Evolutionary conservation across 192 early-diverging fungal genomes (phyloP), one percentile per base, ranked within the genome.

Genomic region (Coemansia sp.): DNA sequence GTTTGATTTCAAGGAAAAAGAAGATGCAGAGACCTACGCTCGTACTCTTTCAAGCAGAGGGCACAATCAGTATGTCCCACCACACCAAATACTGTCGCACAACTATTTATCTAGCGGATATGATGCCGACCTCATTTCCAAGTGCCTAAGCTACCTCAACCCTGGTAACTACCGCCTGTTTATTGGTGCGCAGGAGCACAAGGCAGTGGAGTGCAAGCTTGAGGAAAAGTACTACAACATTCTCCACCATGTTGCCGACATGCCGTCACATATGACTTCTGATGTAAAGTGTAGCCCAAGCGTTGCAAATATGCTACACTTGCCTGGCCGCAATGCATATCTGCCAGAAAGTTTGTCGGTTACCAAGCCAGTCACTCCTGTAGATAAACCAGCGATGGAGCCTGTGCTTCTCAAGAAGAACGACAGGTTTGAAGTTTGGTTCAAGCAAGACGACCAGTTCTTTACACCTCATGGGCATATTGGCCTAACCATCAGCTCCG

Each of bases 371-470:
- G 17, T 26, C 7, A 14, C 21, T 3, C 33, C 26, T 16, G 8
- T 60, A 6, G 47, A 26, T 13, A 11, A 67, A 7, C 66, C 64
- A 23, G 23, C 42, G 32, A 14, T 57, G 14, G 61, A 63, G 38
- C 77, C 69, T 14, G 43, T 40, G 35, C 60, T 74, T 21, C 49
- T 79, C 19, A 50, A 33, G 28, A 49, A 33, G 40, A 70, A 28
- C 0, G 66, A 78, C 30, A 46, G 3, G 8, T 28, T 58, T 35
- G 87, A 94, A 9, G 62, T 97, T 63, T 98, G 97, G 97, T 89
- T 94, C 70, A 96, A 96, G 74, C 89, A 92, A 64, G 96, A 97
- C 73, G 91, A 95, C 66, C 92, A 84, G 1, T 98, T 95, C 64
- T 90, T 87, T 85, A 86, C 91, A 6, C 97, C 97, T 21, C 91